Conservation (phyloP, 2,329 filamentous ascomycete species). For the Lasiodiplodia theobromae region DNA sequence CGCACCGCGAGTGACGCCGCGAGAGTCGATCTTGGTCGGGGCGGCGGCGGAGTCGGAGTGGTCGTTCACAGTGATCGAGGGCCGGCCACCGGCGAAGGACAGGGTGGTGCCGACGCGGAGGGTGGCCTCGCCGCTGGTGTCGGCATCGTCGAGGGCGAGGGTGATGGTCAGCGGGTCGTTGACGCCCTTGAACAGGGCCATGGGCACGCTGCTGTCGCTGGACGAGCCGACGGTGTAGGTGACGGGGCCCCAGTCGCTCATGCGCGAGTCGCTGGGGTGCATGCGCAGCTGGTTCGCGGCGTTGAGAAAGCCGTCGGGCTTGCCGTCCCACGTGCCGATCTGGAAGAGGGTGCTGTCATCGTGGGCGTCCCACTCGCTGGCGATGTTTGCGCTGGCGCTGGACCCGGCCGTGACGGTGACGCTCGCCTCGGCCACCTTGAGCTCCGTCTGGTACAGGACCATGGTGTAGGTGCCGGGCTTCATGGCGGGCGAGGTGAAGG, state of each 20-base stretch:
- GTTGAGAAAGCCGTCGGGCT: conserved; percentile 67
- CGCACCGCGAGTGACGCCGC: conserved; percentile 70
- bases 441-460: conserved; percentile 69
- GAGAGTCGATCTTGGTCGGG: conserved; percentile 68
- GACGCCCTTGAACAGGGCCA: conserved; percentile 69
- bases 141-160: conserved; percentile 60
- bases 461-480: conserved; percentile 74
- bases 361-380: conserved; percentile 55
- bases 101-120: conserved; percentile 71
- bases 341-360: conserved; percentile 62
- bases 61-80: conserved; percentile 64
- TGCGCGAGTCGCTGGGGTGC: conserved; percentile 71
- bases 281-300: conserved; percentile 71
- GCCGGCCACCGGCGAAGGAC: conserved; percentile 66
- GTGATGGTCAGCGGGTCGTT: conserved; percentile 68
- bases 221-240: conserved; percentile 69
- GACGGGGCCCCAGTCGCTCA: conserved; percentile 65
- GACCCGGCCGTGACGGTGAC: conserved; percentile 65
- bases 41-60: conserved; percentile 60
- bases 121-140: conserved; percentile 58
- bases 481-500: conserved; percentile 71
- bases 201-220: conserved; percentile 63
- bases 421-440: conserved; percentile 49
- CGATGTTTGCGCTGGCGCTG: conserved; percentile 59
- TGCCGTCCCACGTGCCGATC: conserved; percentile 71